These are phyloP conservation scores for Tubosaeta brunneosetosa DNA, from an alignment of 768 basidiomycete species.

Conservation along the genomic window DNA sequence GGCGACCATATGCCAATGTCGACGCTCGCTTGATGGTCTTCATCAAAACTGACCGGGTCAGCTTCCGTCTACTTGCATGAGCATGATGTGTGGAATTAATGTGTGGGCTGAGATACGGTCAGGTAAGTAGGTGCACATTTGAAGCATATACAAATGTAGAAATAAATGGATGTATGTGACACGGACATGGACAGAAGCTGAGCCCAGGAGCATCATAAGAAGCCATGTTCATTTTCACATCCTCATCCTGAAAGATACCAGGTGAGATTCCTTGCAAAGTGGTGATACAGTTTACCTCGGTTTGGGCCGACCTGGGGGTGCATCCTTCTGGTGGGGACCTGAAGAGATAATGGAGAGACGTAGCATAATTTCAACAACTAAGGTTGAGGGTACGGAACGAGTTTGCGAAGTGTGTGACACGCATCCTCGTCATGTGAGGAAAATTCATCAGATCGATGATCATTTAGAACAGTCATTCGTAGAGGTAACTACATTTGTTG, in stretches of 20 bases:
- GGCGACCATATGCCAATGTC: background rate
- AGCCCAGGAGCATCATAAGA: conserved; percentile 8
- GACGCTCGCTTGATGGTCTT: background rate
- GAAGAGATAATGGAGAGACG: background rate
- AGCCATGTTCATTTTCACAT: background rate
- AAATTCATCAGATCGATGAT: background rate
- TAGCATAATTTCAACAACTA: background rate
- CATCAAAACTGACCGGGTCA: conserved; percentile 3
- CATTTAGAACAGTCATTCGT: background rate
- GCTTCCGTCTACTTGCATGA: conserved; percentile 14
- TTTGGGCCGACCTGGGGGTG: background rate
- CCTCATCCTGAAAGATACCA: background rate
- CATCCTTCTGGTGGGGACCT: background rate
- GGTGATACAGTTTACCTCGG: conserved; percentile 1
- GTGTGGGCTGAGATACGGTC: background rate
- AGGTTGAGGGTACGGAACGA: background rate
- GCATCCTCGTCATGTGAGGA: conserved; percentile 18
- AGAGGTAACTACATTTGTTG: conserved; percentile 2
- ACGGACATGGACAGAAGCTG: conserved; percentile 20
- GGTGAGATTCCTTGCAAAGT: background rate
- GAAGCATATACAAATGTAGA: conserved; percentile 18
- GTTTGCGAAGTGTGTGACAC: background rate
- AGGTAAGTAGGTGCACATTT: conserved; percentile 10
- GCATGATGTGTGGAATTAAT: conserved; percentile 13
- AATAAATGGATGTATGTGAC: conserved; percentile 14